A percentile compares a stretch with the other conserved stretches of the same genome.
These are phyloP conservation scores for Corchorus capsularis DNA, from an alignment of 345 rosid genomes.

Conservation along the genomic window DNA sequence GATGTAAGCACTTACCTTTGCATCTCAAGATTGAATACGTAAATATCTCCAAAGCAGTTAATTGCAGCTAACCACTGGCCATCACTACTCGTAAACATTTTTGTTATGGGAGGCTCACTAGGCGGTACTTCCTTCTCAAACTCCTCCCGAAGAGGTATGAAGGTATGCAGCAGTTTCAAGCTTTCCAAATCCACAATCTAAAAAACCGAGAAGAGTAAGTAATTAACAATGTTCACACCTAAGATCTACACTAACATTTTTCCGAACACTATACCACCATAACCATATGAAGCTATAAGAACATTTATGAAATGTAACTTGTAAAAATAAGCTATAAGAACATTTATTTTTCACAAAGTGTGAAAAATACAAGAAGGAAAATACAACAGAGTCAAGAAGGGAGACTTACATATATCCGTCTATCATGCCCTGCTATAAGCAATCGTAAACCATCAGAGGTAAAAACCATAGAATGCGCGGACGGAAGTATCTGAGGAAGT, in stretches of 20 bases:
- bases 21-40: conserved; percentile 76
- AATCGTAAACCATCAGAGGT: conserved; percentile 66
- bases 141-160: conserved; percentile 60
- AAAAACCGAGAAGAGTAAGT: conserved; percentile 10
- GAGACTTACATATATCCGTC: conserved; percentile 74
- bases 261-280: too few species aligned
- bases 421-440: conserved; percentile 78
- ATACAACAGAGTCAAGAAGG: background rate
- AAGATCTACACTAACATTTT: too few species aligned
- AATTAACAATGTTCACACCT: background rate
- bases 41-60: conserved; percentile 92
- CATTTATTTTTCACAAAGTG: background rate
- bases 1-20: conserved; percentile 50
- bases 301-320: too few species aligned
- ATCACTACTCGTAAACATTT: conserved; percentile 84
- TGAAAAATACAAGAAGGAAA: background rate
- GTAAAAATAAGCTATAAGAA: background rate
- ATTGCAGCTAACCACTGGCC: conserved; percentile 93
- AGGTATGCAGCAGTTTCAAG: conserved; percentile 57
- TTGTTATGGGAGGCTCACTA: conserved; percentile 83
- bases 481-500: conserved; percentile 66
- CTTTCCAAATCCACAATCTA: conserved; percentile 71
- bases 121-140: conserved; percentile 47
- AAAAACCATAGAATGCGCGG: conserved; percentile 80
- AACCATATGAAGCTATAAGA: too few species aligned